phyloP scores from a whole-genome alignment of 148 eudicot species.

The Nepenthes mirabilis region DNA sequence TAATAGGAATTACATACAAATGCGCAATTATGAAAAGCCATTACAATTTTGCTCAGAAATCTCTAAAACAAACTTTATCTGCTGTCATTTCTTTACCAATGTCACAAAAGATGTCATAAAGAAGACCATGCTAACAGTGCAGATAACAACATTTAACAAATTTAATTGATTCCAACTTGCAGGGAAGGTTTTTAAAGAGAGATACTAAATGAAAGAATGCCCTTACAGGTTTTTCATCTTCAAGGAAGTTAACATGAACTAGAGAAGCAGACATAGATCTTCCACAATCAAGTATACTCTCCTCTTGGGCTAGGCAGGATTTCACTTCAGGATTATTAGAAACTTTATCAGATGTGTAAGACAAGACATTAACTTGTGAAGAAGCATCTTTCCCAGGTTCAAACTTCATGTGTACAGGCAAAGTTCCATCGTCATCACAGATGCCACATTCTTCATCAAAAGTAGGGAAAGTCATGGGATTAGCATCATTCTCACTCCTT shows the following conservation, averaged over 20 bases:
- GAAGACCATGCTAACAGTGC: background rate
- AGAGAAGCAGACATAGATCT: conserved; percentile 9
- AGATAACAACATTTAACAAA: background rate
- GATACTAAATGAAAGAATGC: background rate
- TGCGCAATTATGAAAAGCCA: background rate
- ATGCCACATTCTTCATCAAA: conserved; percentile 7
- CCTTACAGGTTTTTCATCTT: conserved; percentile 39
- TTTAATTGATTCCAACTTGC: background rate
- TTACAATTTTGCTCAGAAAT: background rate
- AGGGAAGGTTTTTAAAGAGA: background rate
- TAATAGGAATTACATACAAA: background rate
- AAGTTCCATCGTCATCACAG: conserved; percentile 9
- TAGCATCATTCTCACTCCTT: conserved; percentile 7
- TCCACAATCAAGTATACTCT: conserved; percentile 10
- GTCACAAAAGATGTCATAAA: background rate
- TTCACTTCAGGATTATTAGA: conserved; percentile 18
- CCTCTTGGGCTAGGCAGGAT: conserved; percentile 11
- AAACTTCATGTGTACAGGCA: conserved; percentile 10
- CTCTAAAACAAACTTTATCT: background rate
- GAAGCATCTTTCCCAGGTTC: conserved; percentile 15
- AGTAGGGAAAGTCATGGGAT: conserved; percentile 11
- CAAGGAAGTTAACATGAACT: conserved; percentile 13
- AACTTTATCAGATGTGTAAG: conserved; percentile 13
- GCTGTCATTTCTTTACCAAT: background rate
- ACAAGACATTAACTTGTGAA: conserved; percentile 9